A percentile compares a stretch with the other conserved stretches of the same genome.
Evolutionary conservation across 768 basidiomycete species (phyloP).

Genomic region (Rickenella mellea): DNA sequence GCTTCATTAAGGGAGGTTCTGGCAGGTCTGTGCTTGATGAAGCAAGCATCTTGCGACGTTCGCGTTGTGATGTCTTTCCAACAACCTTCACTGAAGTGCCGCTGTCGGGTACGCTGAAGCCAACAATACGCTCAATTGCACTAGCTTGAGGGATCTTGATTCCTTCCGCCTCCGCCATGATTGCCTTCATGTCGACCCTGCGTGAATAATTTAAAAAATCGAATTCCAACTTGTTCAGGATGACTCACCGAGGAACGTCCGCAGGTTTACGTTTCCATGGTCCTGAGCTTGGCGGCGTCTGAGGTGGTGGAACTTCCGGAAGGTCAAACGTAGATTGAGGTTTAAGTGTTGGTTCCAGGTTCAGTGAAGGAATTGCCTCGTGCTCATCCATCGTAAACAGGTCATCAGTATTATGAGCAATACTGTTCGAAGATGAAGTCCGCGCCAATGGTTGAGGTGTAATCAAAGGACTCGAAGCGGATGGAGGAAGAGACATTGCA

Average conservation of each 20-base stretch:
- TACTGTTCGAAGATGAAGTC: slow-evolving; percentile 7
- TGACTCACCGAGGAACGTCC: slow-evolving; percentile 22
- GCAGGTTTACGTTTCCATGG: slow-evolving; percentile 7
- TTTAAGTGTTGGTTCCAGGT: slow-evolving; percentile 11
- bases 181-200: slow-evolving; percentile 74
- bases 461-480: slow-evolving; percentile 17
- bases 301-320: background rate
- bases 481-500: slow-evolving; percentile 19
- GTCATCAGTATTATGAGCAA: slow-evolving; percentile 40
- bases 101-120: too few species aligned
- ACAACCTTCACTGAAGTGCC: too few species aligned
- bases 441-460: slow-evolving; percentile 12
- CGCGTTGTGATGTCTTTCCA: slow-evolving; percentile 1
- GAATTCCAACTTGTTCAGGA: slow-evolving; percentile 6
- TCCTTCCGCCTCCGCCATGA: slow-evolving; percentile 73
- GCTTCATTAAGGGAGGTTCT: too few species aligned
- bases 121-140: too few species aligned
- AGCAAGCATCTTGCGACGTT: slow-evolving; percentile 5
- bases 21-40: too few species aligned
- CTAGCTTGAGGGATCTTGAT: slow-evolving; percentile 12
- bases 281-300: background rate
- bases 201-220: background rate
- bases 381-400: slow-evolving; percentile 81
- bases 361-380: slow-evolving; percentile 27
- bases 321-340: slow-evolving; percentile 9